Evolutionary conservation across 352 stramenopile species (phyloP).

Genomic region (Globisporangium canariense): DNA sequence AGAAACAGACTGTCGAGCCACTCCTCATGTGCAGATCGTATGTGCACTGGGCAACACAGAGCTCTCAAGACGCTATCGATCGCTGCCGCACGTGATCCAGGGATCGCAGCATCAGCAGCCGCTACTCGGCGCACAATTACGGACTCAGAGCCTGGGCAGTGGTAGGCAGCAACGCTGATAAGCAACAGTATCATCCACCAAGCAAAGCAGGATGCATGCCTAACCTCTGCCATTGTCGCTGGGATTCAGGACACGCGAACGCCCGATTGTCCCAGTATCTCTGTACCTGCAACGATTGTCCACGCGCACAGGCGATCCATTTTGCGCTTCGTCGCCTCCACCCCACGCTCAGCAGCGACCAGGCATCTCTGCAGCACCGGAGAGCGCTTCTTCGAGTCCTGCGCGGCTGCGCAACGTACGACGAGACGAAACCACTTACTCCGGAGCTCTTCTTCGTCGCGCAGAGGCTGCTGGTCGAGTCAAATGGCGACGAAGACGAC

Average conservation of each 20-base stretch:
- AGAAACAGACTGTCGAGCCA: not conserved
- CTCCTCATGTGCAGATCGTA: not conserved
- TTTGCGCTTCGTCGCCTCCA: slow-evolving; percentile 30
- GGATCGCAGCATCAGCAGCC: not conserved
- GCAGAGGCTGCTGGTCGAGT: slow-evolving; percentile 47
- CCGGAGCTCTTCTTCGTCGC: slow-evolving; percentile 38
- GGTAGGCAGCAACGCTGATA: not conserved
- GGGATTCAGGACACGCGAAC: not conserved
- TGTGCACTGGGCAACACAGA: not conserved
- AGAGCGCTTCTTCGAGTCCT: slow-evolving; percentile 43
- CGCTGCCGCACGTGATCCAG: slow-evolving; percentile 1
- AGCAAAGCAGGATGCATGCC: not conserved
- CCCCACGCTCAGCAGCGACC: slow-evolving; percentile 25
- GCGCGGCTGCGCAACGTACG: slow-evolving; percentile 61
- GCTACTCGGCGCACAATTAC: not conserved
- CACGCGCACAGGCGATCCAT: slow-evolving; percentile 45
- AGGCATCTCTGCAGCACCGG: slow-evolving; percentile 7
- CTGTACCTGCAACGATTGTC: slow-evolving; percentile 63
- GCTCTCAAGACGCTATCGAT: slow-evolving; percentile 2
- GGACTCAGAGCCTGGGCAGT: slow-evolving; percentile 10
- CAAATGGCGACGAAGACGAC: slow-evolving; percentile 44
- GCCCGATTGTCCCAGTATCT: slow-evolving; percentile 29
- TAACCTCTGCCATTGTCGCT: not conserved
- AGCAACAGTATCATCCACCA: not conserved
- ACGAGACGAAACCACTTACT: slow-evolving; percentile 53